Conservation (phyloP, 2,329 filamentous ascomycete genomes). For the Penicillium sp. region DNA sequence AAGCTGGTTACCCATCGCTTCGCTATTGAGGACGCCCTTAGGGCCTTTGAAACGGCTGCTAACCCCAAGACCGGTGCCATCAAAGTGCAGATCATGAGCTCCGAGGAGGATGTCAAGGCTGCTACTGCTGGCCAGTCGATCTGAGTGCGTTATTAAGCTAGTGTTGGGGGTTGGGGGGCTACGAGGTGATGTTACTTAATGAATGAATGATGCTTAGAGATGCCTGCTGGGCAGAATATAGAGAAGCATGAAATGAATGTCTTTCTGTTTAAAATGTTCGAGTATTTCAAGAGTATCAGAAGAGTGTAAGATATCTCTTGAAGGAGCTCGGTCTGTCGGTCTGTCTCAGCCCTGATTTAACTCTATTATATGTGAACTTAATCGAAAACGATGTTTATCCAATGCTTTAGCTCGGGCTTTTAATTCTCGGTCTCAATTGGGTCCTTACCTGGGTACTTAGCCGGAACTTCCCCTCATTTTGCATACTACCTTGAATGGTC, state of each 20-base stretch:
- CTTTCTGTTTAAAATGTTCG: not conserved
- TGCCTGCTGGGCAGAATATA: conserved; percentile 16
- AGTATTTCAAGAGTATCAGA: not conserved
- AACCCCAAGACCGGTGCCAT: conserved; percentile 92
- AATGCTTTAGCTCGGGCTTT: too few species aligned
- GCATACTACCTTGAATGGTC: not conserved
- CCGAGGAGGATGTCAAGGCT: conserved; percentile 36
- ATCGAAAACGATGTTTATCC: not conserved
- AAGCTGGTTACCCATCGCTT: conserved; percentile 86
- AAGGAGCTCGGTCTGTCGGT: too few species aligned
- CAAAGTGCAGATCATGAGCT: conserved; percentile 79
- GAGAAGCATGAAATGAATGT: conserved; percentile 13
- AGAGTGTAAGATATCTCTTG: not conserved
- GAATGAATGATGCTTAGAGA: conserved; percentile 22
- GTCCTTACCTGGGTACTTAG: not conserved
- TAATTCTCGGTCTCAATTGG: not conserved
- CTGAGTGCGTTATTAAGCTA: conserved; percentile 9
- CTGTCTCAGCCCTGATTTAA: not conserved
- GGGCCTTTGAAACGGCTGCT: conserved; percentile 84
- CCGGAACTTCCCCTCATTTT: not conserved
- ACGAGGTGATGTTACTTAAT: conserved; percentile 6
- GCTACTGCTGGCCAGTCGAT: conserved; percentile 29
- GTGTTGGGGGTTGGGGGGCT: too few species aligned
- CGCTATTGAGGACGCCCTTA: conserved; percentile 74
- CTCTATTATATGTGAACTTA: not conserved